Conservation (phyloP, 1,284 basidiomycete species). For the Moesziomyces sp. region DNA sequence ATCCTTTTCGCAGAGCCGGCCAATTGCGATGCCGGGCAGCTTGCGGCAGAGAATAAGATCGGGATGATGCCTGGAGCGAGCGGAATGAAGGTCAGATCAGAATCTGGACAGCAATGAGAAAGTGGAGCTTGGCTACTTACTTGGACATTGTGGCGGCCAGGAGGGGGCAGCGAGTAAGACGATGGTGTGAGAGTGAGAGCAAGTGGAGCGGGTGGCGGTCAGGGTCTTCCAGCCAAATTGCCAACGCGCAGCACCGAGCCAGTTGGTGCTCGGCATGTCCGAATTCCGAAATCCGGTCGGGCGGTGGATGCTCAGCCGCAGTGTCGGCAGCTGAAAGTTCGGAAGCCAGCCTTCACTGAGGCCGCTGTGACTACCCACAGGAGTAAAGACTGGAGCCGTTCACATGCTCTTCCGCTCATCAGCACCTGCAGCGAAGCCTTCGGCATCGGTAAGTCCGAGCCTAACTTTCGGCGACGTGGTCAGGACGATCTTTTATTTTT, state of each 20-base stretch:
- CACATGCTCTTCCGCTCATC: no score
- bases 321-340: no score
- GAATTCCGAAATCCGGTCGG: constrained; percentile 5
- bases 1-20: constrained; percentile 97
- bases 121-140: constrained; percentile 16
- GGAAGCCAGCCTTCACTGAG: not conserved
- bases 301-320: no score
- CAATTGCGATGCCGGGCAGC: constrained; percentile 93
- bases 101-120: no score
- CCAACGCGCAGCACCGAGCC: constrained; percentile 3
- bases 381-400: no score
- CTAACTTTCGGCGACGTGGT: no score
- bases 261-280: constrained; percentile 9
- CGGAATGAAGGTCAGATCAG: no score
- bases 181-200: not conserved
- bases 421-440: no score
- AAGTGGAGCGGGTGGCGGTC: not conserved
- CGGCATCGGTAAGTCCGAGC: no score
- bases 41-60: constrained; percentile 97
- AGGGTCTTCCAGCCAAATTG: not conserved
- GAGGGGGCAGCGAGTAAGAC: no score
- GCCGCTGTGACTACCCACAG: not conserved
- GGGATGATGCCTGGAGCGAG: constrained; percentile 67
- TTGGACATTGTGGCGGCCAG: constrained; percentile 40
- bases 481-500: no score